Conservation (phyloP, 257 asterid genomes). For the Cruciata laevipes region DNA sequence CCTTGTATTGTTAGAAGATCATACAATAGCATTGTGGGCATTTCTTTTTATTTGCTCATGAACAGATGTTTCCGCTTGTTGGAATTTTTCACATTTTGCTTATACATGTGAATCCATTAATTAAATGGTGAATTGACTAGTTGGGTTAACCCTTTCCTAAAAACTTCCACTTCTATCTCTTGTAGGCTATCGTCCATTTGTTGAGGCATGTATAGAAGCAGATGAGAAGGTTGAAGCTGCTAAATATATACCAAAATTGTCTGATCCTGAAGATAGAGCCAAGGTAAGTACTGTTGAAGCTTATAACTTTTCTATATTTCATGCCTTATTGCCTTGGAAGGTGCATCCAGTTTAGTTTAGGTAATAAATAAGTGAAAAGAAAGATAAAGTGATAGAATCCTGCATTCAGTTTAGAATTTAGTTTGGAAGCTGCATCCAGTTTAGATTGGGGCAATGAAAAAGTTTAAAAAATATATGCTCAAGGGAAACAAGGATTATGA, state of each 20-base stretch:
- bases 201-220: slow-evolving; percentile 91
- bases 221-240: slow-evolving; percentile 82
- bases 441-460: no score
- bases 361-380: neutral
- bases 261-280: slow-evolving; percentile 83
- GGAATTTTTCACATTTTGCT: neutral
- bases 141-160: slow-evolving; percentile 5
- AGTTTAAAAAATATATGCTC: no score
- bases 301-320: neutral
- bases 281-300: slow-evolving; percentile 44
- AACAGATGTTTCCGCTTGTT: neutral
- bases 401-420: no score
- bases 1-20: neutral
- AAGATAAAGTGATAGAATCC: neutral
- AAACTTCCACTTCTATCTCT: slow-evolving; percentile 13
- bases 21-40: neutral
- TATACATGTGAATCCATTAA: neutral
- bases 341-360: neutral
- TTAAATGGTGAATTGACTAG: neutral
- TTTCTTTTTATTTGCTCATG: neutral
- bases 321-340: neutral
- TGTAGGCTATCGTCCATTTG: slow-evolving; percentile 91
- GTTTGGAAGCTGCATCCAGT: no score
- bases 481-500: neutral
- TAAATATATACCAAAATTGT: slow-evolving; percentile 79